phyloP scores from a whole-genome alignment of 2,329 filamentous ascomycete species.

The Penicillium sp. region DNA sequence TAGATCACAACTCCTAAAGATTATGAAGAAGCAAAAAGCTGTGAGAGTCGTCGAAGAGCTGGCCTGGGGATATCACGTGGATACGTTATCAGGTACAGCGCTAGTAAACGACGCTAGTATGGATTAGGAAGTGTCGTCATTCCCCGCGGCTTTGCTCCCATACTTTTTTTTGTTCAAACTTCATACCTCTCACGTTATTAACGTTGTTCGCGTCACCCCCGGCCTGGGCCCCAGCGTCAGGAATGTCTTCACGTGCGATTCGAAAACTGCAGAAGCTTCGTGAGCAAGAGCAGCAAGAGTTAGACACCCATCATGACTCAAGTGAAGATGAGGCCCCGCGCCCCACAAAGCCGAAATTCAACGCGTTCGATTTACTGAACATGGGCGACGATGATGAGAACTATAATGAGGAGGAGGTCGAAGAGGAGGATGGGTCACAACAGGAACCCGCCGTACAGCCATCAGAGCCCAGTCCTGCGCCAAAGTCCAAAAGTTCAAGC shows the following conservation, averaged over 20 bases:
- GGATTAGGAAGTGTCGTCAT: conserved; percentile 35
- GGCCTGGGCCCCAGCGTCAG: conserved; percentile 1
- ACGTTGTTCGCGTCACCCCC: not conserved
- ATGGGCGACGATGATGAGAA: conserved; percentile 45
- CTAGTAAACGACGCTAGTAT: conserved; percentile 24
- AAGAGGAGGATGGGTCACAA: conserved; percentile 13
- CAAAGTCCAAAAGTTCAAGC: conserved; percentile 50
- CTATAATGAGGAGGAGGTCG: conserved; percentile 28
- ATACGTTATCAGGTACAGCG: not conserved
- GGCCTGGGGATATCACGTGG: conserved; percentile 25
- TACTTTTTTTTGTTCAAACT: not conserved
- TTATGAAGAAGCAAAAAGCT: conserved; percentile 8
- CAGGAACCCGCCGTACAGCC: conserved; percentile 33
- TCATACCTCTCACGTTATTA: not conserved
- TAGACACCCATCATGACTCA: conserved; percentile 41
- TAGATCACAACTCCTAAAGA: conserved; percentile 4
- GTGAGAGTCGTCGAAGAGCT: conserved; percentile 13
- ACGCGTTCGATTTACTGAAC: conserved; percentile 58
- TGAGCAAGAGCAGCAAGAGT: conserved; percentile 55
- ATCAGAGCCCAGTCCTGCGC: conserved; percentile 21
- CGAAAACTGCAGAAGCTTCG: conserved; percentile 65
- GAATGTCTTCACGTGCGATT: conserved; percentile 68
- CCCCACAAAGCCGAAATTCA: conserved; percentile 46
- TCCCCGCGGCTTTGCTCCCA: conserved; percentile 27
- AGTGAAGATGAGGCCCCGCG: conserved; percentile 44